Conservation (phyloP, 306 rosid genomes). For the Delonix regia region DNA sequence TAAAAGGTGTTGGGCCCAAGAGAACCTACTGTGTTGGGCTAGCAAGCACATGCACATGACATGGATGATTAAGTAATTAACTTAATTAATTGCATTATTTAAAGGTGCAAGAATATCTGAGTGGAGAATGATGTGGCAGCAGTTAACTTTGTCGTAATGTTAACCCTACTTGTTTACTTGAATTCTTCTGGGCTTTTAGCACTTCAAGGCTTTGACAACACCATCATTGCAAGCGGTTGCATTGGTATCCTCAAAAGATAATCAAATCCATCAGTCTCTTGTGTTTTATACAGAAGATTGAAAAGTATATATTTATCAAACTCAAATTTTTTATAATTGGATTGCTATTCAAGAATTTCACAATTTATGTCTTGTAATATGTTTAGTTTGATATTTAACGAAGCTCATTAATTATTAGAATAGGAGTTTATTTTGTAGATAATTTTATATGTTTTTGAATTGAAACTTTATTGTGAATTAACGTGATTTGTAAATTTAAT, state of each 20-base stretch:
- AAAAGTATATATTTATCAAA: too few species aligned
- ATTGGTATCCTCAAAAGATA: too few species aligned
- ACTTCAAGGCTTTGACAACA: not conserved
- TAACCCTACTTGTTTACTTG: not conserved
- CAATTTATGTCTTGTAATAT: too few species aligned
- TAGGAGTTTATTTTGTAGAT: too few species aligned
- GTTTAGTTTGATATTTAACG: too few species aligned
- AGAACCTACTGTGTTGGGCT: slow-evolving; percentile 37
- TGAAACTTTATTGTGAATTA: too few species aligned
- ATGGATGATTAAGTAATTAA: slow-evolving; percentile 5
- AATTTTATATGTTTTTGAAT: too few species aligned
- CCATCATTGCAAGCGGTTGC: not conserved
- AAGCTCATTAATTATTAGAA: too few species aligned
- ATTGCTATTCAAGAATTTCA: too few species aligned
- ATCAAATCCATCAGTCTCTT: not conserved
- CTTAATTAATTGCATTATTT: slow-evolving; percentile 25
- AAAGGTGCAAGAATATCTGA: slow-evolving; percentile 24
- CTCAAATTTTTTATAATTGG: too few species aligned
- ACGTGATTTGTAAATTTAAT: too few species aligned
- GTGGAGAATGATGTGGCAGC: slow-evolving; percentile 32
- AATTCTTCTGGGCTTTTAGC: not conserved
- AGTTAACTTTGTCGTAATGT: not conserved
- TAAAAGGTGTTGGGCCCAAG: slow-evolving; percentile 50
- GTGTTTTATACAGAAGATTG: not conserved
- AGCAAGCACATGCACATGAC: slow-evolving; percentile 44